Base-by-base conservation (phyloP, 2,329 filamentous ascomycete species). In the Dactylellina leptospora region DNA sequence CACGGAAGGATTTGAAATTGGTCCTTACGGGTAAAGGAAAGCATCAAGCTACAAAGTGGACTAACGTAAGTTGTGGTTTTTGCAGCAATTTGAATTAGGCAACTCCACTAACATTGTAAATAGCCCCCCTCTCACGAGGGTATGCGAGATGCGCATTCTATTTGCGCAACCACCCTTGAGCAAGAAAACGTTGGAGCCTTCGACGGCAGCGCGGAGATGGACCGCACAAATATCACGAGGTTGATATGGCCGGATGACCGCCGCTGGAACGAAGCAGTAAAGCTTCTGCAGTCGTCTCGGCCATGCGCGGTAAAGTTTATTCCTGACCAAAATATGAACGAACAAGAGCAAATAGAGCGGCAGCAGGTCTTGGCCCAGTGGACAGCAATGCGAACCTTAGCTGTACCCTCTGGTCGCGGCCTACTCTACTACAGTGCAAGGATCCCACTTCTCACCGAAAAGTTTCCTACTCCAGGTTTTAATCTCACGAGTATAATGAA, bases 161-260 rank as follows among this genome's bases (percentile, higher is more conserved):
- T 96, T 28, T 93, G 91, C 63, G 79, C 75, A 30, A 82, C 81
- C 22, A 80, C 82, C 2, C 76, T 83, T 27, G 83, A 85, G 42
- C 79, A 80, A 11, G 83, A 84, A 74, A 75, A 78, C 6, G 80
- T 82, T 45, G 85, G 86, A 45, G 85, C 87, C 0, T 87, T 89
- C 60, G 90, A 95, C 74, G 91, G 91, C 48, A 89, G 90, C 4
- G 90, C 92, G 61, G 93, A 95, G 78, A 89, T 89, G 28, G 91
- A 96, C 77, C 87, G 92, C 25, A 88, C 93, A 79, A 85, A 88
- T 8, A 87, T 97, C 5, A 96, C 95, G 27, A 87, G 88, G 55
- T 83, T 95, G 6, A 88, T 99, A 25, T 99, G 97, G 84, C 89
- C 88, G 70, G 92, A 97, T 75, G 95, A 99, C 77, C 87, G 92